Evolutionary conservation across 2,329 filamentous ascomycete species (phyloP).

Genomic region (Scedosporium apiospermum): DNA sequence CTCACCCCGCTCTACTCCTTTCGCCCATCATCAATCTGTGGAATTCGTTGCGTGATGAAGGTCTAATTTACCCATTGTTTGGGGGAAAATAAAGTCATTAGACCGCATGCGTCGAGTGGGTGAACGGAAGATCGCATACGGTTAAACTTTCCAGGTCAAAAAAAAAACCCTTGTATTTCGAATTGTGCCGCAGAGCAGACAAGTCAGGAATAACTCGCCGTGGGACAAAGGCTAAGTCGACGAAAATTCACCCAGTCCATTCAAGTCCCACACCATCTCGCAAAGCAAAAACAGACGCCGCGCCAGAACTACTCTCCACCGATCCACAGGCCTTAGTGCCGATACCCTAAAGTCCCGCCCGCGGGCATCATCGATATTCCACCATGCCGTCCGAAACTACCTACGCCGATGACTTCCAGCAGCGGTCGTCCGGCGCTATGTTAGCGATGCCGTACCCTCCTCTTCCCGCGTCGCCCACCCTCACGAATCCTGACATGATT

Average conservation of each 20-base stretch:
- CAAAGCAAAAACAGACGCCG: background rate
- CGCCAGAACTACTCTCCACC: background rate
- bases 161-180: background rate
- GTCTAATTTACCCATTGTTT: slow-evolving; percentile 1
- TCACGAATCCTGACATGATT: slow-evolving; percentile 94
- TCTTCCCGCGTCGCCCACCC: slow-evolving; percentile 66
- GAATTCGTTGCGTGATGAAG: background rate
- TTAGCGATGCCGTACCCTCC: slow-evolving; percentile 29
- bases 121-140: background rate
- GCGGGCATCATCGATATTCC: slow-evolving; percentile 8
- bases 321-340: background rate
- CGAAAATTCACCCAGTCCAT: slow-evolving; percentile 3
- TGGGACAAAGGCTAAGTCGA: background rate
- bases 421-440: slow-evolving; percentile 16
- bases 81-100: background rate
- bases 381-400: slow-evolving; percentile 12
- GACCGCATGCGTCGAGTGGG: background rate
- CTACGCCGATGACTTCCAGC: background rate
- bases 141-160: background rate
- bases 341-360: slow-evolving; percentile 4
- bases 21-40: background rate
- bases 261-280: background rate
- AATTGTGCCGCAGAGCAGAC: background rate
- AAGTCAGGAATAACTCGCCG: background rate
- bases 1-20: background rate